Conservation (phyloP, 768 basidiomycete species). For the Favolaschia claudopus region DNA sequence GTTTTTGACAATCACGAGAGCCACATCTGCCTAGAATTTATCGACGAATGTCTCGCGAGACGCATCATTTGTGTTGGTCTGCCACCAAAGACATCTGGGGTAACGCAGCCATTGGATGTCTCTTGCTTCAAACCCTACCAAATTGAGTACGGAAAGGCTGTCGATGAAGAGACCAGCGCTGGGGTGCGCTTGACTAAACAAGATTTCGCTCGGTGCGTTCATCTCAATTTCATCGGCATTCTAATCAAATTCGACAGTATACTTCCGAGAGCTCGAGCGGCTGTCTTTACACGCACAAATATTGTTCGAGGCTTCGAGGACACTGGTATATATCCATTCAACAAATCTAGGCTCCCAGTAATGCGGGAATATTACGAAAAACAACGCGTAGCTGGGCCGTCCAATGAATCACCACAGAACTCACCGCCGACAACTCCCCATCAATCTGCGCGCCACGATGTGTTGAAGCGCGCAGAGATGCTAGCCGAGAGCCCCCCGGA, state of each 20-base stretch:
- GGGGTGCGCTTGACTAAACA: no score
- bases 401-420: background rate
- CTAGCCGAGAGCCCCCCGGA: background rate
- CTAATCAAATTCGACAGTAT: no score
- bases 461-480: background rate
- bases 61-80: background rate
- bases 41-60: no score
- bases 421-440: background rate
- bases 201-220: no score
- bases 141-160: background rate
- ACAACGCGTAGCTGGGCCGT: no score
- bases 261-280: background rate
- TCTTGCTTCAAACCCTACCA: background rate
- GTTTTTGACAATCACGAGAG: conserved; percentile 1
- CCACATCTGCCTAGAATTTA: background rate
- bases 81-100: background rate
- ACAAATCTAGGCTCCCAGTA: background rate
- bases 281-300: conserved; percentile 2
- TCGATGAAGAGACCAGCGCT: background rate
- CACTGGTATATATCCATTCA: conserved; percentile 10
- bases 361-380: conserved; percentile 8
- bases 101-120: background rate
- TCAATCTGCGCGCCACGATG: background rate
- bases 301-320: conserved; percentile 8
- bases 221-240: no score